phyloP scores from a whole-genome alignment of 306 rosid species.

The Aeschynomene evenia region DNA sequence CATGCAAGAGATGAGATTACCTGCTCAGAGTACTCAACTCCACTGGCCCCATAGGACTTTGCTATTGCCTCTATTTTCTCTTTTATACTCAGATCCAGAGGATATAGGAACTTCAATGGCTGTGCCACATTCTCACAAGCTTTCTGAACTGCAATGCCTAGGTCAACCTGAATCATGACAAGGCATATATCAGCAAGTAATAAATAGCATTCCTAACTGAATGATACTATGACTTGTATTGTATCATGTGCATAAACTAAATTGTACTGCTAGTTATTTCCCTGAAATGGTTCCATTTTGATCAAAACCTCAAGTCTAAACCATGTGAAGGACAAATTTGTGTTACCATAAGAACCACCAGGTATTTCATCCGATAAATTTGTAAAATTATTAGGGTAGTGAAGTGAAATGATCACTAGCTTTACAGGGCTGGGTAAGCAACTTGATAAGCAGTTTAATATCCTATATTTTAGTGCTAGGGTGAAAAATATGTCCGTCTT shows the following conservation, averaged over 20 bases:
- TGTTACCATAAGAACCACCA: constrained; percentile 5
- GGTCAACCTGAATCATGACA: constrained; percentile 72
- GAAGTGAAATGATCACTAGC: background rate
- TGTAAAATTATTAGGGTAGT: background rate
- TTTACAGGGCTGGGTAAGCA: constrained; percentile 5
- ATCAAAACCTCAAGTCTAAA: constrained; percentile 5
- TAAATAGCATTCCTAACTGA: constrained; percentile 12
- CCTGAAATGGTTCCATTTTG: constrained; percentile 9
- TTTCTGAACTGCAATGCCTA: constrained; percentile 80
- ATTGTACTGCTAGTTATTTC: background rate
- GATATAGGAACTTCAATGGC: constrained; percentile 79
- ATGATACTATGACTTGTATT: constrained; percentile 3
- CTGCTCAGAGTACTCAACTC: constrained; percentile 90
- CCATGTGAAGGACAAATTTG: background rate
- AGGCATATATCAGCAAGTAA: constrained; percentile 23
- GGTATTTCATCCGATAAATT: constrained; percentile 1
- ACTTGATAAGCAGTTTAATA: constrained; percentile 1
- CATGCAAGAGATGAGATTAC: constrained; percentile 40
- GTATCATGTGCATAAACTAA: background rate
- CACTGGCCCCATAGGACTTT: constrained; percentile 86
- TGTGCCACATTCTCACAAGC: constrained; percentile 83
- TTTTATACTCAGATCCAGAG: constrained; percentile 72
- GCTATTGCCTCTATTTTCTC: constrained; percentile 95
- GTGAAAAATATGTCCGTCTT: constrained; percentile 9
- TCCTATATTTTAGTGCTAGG: constrained; percentile 10